A percentile compares a stretch with the other conserved stretches of the same genome.
phyloP scores from a whole-genome alignment of 345 rosid genomes.

The Brassica juncea region DNA sequence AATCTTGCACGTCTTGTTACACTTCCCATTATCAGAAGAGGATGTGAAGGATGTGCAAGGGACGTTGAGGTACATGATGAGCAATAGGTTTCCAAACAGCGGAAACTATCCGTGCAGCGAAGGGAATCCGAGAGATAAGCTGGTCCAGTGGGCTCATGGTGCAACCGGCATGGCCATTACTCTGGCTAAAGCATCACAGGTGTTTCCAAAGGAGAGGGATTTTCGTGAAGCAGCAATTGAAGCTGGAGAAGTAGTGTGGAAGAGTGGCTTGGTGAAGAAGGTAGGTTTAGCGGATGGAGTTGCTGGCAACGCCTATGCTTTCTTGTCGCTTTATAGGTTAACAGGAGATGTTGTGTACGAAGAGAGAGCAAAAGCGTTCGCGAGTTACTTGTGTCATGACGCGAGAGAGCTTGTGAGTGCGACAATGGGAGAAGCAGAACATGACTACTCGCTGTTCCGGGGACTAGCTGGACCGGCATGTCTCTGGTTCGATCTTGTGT shows the following conservation, averaged over 20 bases:
- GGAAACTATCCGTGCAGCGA: constrained; percentile 89
- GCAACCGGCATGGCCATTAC: constrained; percentile 79
- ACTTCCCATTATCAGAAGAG: constrained; percentile 63
- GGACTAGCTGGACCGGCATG: constrained; percentile 77
- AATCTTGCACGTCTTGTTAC: constrained; percentile 74
- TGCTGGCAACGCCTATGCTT: constrained; percentile 80
- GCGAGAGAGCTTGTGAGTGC: constrained; percentile 33
- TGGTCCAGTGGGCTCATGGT: constrained; percentile 93
- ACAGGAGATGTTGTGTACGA: constrained; percentile 72
- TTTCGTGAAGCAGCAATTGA: constrained; percentile 83
- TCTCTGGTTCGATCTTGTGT: constrained; percentile 71
- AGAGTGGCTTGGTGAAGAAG: constrained; percentile 75
- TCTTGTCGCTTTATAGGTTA: constrained; percentile 72
- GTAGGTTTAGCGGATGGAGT: constrained; percentile 80
- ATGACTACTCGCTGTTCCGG: constrained; percentile 63
- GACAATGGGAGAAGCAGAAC: constrained; percentile 16
- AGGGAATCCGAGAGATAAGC: constrained; percentile 83
- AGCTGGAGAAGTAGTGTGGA: constrained; percentile 98
- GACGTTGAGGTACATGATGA: constrained; percentile 85
- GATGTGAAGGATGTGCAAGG: constrained; percentile 68
- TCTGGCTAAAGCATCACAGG: constrained; percentile 82
- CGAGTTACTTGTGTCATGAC: constrained; percentile 63
- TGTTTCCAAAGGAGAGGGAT: constrained; percentile 66
- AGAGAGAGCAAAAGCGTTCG: constrained; percentile 79
- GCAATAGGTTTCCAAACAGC: constrained; percentile 74